Percentiles rank a stretch among this genome's conserved stretches.
phyloP scores from a whole-genome alignment of 2,329 filamentous ascomycete genomes.

The Emydomyces testavorans region DNA sequence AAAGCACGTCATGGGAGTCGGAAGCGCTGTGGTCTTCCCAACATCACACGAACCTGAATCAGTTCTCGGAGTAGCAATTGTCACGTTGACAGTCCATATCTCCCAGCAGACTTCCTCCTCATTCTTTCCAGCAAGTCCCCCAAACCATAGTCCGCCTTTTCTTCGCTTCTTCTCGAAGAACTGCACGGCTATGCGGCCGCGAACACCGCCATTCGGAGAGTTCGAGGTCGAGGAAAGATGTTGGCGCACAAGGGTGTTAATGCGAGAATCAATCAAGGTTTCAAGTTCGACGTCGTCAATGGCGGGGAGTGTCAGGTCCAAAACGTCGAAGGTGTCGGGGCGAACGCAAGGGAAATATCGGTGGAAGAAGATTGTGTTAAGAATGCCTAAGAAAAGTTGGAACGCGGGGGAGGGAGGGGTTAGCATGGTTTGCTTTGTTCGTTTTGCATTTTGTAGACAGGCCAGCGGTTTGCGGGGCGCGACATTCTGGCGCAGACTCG shows the following conservation, averaged over 20 bases:
- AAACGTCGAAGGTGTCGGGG: slow-evolving; percentile 73
- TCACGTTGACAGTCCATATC: slow-evolving; percentile 85
- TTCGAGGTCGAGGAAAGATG: slow-evolving; percentile 52
- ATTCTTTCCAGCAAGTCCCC: slow-evolving; percentile 40
- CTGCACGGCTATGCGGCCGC: slow-evolving; percentile 72
- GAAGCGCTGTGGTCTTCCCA: neutral
- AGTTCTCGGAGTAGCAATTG: slow-evolving; percentile 77
- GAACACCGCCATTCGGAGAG: slow-evolving; percentile 45
- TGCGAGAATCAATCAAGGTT: slow-evolving; percentile 82
- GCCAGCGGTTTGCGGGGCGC: neutral
- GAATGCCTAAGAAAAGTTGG: slow-evolving; percentile 51
- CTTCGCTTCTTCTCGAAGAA: slow-evolving; percentile 88
- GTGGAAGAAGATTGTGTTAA: slow-evolving; percentile 98
- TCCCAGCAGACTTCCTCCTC: slow-evolving; percentile 98
- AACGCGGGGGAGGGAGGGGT: neutral
- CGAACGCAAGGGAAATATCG: slow-evolving; percentile 83
- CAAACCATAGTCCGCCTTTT: slow-evolving; percentile 62
- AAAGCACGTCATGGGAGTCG: neutral
- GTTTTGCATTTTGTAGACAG: neutral
- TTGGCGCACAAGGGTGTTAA: slow-evolving; percentile 65
- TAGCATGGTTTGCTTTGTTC: neutral
- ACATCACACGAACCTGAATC: slow-evolving; percentile 57
- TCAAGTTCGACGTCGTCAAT: slow-evolving; percentile 85
- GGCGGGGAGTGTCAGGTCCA: slow-evolving; percentile 80
- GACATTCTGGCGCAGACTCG: neutral